Base-by-base conservation (phyloP, 2,329 filamentous ascomycete genomes). In the Fusarium torreyae region DNA sequence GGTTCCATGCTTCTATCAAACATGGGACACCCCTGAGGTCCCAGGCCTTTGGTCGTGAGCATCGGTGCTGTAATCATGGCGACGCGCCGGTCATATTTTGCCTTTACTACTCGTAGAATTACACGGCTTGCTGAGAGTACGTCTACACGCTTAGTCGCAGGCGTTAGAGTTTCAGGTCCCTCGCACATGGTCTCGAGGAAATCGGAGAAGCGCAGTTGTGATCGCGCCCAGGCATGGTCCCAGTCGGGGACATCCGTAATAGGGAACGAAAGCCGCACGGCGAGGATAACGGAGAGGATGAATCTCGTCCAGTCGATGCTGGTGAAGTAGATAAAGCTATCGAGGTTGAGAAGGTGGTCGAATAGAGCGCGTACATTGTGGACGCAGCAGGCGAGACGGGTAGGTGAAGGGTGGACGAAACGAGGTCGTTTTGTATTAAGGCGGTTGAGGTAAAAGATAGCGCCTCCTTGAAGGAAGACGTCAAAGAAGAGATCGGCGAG, bases 1-100 rank as follows among this genome's bases (percentile, higher is more conserved):
- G 77, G 70, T n/a, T 85, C 81, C 59, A 87, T 65, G 58, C 80
- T 85, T 10, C 81, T 83, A 64, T 87, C 85, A 40, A 87, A 76
- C 82, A 87, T 84, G 15, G 86, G 86, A 61, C 86, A 88, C 6
- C 76, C 77, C 18, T 74, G 63, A n/a, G 63, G 54, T 36, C 44
- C 63, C 31, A 46, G 26, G 33, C 14, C 28, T 18, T 26, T 34
- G 15, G 45, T 18, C 22, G 28, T 36, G 10, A 44, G 10, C 18
- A 28, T 53, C 24, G 58, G 40, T 34, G 56, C 54, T 15, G 52
- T 63, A 26, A 81, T 64, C 46, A 75, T 74, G 5, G 78, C 79
- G 5, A 83, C 68, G 28, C 83, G 79, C 43, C 75, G 79, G 40
- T 80, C 76, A 70, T 82, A 87, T 75, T 85, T 87, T 20, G 72